phyloP scores from a whole-genome alignment of 2,329 filamentous ascomycete genomes.

The Scleromitrula shiraiana region DNA sequence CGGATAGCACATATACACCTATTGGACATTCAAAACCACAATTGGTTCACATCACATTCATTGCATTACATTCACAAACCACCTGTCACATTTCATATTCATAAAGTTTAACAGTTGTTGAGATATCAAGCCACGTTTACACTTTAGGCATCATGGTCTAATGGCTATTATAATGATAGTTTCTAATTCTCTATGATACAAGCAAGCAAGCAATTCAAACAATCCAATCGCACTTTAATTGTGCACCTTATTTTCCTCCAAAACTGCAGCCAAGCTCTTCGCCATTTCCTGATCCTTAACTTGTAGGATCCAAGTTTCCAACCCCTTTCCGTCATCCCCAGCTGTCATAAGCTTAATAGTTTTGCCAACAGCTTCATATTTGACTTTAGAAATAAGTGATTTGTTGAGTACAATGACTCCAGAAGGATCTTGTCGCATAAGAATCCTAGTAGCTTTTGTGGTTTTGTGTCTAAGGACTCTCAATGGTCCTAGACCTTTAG shows the following conservation, averaged over 20 bases:
- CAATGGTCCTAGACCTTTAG: constrained; percentile 62
- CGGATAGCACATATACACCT: no score
- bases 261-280: constrained; percentile 35
- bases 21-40: no score
- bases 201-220: neutral
- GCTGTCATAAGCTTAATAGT: constrained; percentile 52
- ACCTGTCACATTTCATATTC: no score
- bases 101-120: no score
- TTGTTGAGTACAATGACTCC: constrained; percentile 70
- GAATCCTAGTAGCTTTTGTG: constrained; percentile 56
- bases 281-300: constrained; percentile 51
- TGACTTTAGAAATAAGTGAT: constrained; percentile 49
- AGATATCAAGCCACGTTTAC: no score
- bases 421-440: constrained; percentile 67
- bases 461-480: constrained; percentile 67
- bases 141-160: no score
- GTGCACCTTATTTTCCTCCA: constrained; percentile 10
- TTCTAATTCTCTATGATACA: no score
- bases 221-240: neutral
- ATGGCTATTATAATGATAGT: no score
- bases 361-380: constrained; percentile 54
- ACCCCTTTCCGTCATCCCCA: constrained; percentile 46
- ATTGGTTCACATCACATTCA: no score
- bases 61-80: no score
- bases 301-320: constrained; percentile 65